These are phyloP conservation scores for Trichoderma arundinaceum DNA, from an alignment of 2,329 filamentous ascomycete species.

Conservation along the genomic window DNA sequence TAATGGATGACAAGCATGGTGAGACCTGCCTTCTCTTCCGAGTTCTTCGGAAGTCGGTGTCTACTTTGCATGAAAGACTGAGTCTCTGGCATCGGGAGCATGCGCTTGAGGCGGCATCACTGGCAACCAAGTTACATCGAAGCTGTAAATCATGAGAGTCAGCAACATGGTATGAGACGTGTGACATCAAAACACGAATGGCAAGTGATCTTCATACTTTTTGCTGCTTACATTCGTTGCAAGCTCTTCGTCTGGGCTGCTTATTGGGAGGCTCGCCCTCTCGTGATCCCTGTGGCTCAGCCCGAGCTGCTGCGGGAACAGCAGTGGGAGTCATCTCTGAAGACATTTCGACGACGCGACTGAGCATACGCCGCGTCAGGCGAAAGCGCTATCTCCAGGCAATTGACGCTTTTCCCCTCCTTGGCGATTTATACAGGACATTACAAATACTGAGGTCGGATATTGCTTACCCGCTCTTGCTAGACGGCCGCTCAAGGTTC, in stretches of 20 bases:
- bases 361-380: not conserved
- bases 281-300: not conserved
- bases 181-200: too few species aligned
- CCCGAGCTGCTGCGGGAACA: not conserved
- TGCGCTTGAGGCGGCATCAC: not conserved
- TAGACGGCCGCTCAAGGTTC: too few species aligned
- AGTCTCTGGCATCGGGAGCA: slow-evolving; percentile 23
- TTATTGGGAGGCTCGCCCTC: slow-evolving; percentile 1
- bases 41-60: slow-evolving; percentile 18
- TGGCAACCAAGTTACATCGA: slow-evolving; percentile 21
- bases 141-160: not conserved
- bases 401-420: too few species aligned
- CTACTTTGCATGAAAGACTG: slow-evolving; percentile 19
- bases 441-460: too few species aligned
- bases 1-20: too few species aligned
- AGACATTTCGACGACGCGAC: slow-evolving; percentile 12
- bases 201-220: not conserved
- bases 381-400: not conserved
- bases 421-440: not conserved
- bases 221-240: slow-evolving; percentile 23
- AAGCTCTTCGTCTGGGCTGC: slow-evolving; percentile 21
- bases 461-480: too few species aligned
- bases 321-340: not conserved
- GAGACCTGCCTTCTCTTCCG: slow-evolving; percentile 10
- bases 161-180: not conserved